phyloP scores from a whole-genome alignment of 306 rosid species.

The Vigna nakashimae region DNA sequence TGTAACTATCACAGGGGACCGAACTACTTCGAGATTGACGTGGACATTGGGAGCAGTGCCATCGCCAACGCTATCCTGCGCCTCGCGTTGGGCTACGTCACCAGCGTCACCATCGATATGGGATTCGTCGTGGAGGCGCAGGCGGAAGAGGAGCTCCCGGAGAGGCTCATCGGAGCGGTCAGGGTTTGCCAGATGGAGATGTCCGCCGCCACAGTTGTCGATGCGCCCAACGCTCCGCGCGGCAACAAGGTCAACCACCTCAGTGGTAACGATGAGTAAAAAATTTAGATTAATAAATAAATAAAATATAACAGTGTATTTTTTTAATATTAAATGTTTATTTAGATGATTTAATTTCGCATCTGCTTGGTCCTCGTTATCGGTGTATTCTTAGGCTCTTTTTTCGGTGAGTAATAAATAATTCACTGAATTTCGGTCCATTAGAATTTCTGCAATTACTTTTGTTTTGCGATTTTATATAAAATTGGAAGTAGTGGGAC shows the following conservation, averaged over 20 bases:
- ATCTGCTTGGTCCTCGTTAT: background rate
- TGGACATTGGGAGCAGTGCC: conserved; percentile 87
- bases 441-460: background rate
- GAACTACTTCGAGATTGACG: conserved; percentile 83
- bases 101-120: conserved; percentile 85
- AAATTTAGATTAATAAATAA: background rate
- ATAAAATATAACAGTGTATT: background rate
- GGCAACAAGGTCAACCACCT: conserved; percentile 68
- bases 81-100: conserved; percentile 84
- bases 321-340: background rate
- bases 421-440: conserved; percentile 3
- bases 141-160: conserved; percentile 88
- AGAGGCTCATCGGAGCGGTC: conserved; percentile 76
- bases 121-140: conserved; percentile 91
- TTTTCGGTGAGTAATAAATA: background rate
- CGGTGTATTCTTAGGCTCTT: conserved; percentile 25
- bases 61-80: conserved; percentile 84
- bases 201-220: conserved; percentile 67
- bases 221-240: conserved; percentile 61
- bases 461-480: background rate
- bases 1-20: conserved; percentile 83
- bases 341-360: conserved; percentile 4
- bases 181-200: conserved; percentile 93
- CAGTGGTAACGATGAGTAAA: background rate
- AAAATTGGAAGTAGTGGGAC: background rate